Evolutionary conservation across 2,329 filamentous ascomycete species (phyloP).

Genomic region (Paracamarosporium sp.): DNA sequence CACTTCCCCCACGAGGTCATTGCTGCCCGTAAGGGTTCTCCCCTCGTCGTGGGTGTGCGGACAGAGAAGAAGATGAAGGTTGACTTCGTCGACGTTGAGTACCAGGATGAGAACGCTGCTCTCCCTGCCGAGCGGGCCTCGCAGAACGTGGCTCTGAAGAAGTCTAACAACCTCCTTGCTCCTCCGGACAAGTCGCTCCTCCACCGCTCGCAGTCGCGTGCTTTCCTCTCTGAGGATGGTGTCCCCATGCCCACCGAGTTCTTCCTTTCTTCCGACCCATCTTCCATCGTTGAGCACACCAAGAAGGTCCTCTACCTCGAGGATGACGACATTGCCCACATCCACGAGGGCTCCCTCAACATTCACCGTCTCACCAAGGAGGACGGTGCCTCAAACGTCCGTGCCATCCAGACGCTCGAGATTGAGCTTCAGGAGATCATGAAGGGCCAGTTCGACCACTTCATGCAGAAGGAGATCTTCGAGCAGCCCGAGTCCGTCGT

Average conservation of each 20-base stretch:
- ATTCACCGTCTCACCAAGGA: constrained; percentile 98
- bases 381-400: constrained; percentile 94
- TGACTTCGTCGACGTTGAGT: constrained; percentile 99
- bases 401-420: constrained; percentile 97
- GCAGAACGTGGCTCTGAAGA: constrained; percentile 97
- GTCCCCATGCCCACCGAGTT: constrained; percentile 98
- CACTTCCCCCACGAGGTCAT: constrained; percentile 98
- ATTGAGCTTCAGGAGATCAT: constrained; percentile 99
- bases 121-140: constrained; percentile 93
- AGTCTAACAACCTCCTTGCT: constrained; percentile 70
- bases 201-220: constrained; percentile 96
- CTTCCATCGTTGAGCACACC: constrained; percentile 98
- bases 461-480: constrained; percentile 99
- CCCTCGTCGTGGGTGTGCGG: constrained; percentile 94
- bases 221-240: constrained; percentile 98
- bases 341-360: constrained; percentile 98
- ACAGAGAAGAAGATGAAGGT: constrained; percentile 99
- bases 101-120: constrained; percentile 77
- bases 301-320: constrained; percentile 99
- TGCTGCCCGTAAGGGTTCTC: constrained; percentile 97
- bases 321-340: constrained; percentile 99
- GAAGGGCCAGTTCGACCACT: constrained; percentile 99
- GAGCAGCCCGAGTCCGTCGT: constrained; percentile 99
- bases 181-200: constrained; percentile 97
- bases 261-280: constrained; percentile 98